These are phyloP conservation scores for Acacia crassicarpa DNA, from an alignment of 306 rosid species.

Conservation along the genomic window DNA sequence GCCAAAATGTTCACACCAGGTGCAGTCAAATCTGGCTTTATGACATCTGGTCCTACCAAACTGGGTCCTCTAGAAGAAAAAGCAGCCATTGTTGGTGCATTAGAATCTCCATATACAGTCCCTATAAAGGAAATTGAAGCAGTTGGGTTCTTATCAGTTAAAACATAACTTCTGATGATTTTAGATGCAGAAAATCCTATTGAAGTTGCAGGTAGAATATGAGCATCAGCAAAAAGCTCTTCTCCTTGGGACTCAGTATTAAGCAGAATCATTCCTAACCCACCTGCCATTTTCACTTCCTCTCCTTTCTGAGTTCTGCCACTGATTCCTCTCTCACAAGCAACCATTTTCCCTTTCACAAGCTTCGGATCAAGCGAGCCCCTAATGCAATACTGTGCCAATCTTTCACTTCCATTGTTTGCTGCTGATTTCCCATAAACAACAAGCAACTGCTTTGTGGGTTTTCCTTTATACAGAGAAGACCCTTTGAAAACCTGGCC, in stretches of 20 bases:
- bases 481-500: slow-evolving; percentile 55
- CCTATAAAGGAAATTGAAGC: slow-evolving; percentile 57
- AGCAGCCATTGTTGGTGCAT: slow-evolving; percentile 67
- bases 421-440: slow-evolving; percentile 60
- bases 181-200: slow-evolving; percentile 58
- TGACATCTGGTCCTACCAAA: slow-evolving; percentile 44
- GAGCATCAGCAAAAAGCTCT: slow-evolving; percentile 70
- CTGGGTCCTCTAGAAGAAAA: slow-evolving; percentile 82
- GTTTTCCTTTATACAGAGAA: slow-evolving; percentile 52
- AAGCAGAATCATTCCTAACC: slow-evolving; percentile 61
- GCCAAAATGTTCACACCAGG: slow-evolving; percentile 85
- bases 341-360: slow-evolving; percentile 63
- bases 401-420: background rate
- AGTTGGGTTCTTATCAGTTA: slow-evolving; percentile 31
- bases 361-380: slow-evolving; percentile 48
- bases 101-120: slow-evolving; percentile 46
- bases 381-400: slow-evolving; percentile 44
- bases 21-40: slow-evolving; percentile 78
- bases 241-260: slow-evolving; percentile 55
- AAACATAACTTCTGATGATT: slow-evolving; percentile 35
- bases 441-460: slow-evolving; percentile 46
- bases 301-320: slow-evolving; percentile 58
- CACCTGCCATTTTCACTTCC: slow-evolving; percentile 59
- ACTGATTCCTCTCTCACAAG: slow-evolving; percentile 56
- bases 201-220: slow-evolving; percentile 61